Evolutionary conservation across 2,329 filamentous ascomycete species (phyloP).

Genomic region (Cytospora chrysosperma): DNA sequence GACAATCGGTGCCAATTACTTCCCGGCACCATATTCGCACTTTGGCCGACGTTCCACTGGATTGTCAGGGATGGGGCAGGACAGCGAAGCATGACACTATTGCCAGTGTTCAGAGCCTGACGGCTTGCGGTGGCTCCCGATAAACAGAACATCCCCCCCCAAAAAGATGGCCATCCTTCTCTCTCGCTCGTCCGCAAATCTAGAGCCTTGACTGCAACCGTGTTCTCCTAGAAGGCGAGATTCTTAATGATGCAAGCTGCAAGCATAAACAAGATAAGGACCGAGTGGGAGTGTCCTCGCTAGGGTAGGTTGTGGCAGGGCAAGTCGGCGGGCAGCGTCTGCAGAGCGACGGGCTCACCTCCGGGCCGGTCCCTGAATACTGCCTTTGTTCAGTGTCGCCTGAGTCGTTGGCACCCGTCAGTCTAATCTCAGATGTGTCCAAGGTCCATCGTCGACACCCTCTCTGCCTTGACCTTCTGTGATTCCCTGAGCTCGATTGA

Average conservation of each 20-base stretch:
- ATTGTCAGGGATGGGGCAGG: neutral
- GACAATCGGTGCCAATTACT: neutral
- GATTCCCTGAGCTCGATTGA: no score
- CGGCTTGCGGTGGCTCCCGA: neutral
- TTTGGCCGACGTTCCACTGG: neutral
- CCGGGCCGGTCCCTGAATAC: slow-evolving; percentile 1
- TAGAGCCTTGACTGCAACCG: neutral
- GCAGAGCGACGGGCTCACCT: neutral
- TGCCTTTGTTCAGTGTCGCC: neutral
- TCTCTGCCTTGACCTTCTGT: neutral
- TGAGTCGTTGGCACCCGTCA: neutral
- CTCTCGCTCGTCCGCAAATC: neutral
- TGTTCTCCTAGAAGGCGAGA: no score
- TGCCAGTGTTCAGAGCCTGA: neutral
- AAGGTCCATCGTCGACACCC: neutral
- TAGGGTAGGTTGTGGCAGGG: neutral
- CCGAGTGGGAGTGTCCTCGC: neutral
- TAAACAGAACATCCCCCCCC: neutral
- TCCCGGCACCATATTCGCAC: neutral
- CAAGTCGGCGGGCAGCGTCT: neutral
- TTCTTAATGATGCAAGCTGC: neutral
- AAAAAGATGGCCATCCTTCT: neutral
- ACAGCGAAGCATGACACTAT: neutral
- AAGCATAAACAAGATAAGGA: neutral
- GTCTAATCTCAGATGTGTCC: no score